phyloP scores from a whole-genome alignment of 176 grass and related monocot genomes.

The Oropetium thomaeum region DNA sequence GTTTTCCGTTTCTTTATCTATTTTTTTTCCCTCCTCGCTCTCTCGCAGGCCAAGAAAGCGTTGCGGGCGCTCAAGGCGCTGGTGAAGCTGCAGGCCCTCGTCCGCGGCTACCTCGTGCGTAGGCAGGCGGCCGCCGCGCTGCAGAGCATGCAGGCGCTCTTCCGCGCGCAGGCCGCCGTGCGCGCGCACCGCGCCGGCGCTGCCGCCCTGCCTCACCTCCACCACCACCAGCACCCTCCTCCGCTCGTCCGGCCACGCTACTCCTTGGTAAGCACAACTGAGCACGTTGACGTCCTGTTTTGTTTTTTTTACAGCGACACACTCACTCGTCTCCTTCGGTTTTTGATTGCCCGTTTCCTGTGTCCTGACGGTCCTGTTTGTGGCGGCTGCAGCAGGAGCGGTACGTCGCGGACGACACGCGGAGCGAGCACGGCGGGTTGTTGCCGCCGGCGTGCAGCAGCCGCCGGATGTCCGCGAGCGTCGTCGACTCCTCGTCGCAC shows the following conservation, averaged over 20 bases:
- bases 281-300: too few species aligned
- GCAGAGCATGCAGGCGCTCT: slow-evolving; percentile 84
- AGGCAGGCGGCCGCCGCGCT: slow-evolving; percentile 72
- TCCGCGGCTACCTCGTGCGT: slow-evolving; percentile 85
- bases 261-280: slow-evolving; percentile 37
- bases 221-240: slow-evolving; percentile 41
- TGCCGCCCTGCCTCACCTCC: slow-evolving; percentile 39
- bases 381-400: slow-evolving; percentile 74
- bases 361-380: too few species aligned
- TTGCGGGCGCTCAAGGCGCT: slow-evolving; percentile 88
- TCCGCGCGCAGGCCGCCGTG: slow-evolving; percentile 73
- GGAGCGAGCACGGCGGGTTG: slow-evolving; percentile 67
- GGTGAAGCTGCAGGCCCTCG: slow-evolving; percentile 85
- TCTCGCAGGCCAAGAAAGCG: slow-evolving; percentile 91
- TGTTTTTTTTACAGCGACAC: too few species aligned
- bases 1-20: not conserved
- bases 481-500: slow-evolving; percentile 73
- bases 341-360: too few species aligned
- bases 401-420: slow-evolving; percentile 53
- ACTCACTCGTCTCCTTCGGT: not conserved
- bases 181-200: slow-evolving; percentile 46
- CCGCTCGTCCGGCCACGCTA: slow-evolving; percentile 42
- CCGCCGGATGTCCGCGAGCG: slow-evolving; percentile 62
- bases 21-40: too few species aligned
- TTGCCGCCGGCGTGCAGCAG: slow-evolving; percentile 55